Evolutionary conservation across 441 rosid genomes (phyloP).

Genomic region (Syzygium malaccense): DNA sequence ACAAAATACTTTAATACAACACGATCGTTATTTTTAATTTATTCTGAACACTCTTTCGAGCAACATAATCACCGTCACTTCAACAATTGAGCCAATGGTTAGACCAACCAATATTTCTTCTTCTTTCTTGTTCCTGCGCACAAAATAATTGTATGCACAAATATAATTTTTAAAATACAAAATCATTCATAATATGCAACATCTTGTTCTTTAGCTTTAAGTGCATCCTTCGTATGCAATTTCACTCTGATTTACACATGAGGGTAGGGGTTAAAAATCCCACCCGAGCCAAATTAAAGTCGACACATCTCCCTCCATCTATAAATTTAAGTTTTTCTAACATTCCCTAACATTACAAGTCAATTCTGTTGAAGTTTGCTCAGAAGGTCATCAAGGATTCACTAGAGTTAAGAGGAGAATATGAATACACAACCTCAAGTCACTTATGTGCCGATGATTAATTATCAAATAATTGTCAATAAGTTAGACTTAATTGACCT

Average conservation of each 20-base stretch:
- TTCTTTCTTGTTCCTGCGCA: background rate
- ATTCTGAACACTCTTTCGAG: background rate
- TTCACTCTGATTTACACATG: background rate
- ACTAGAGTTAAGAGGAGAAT: background rate
- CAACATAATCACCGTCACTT: background rate
- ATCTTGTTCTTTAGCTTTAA: background rate
- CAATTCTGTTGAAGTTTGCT: background rate
- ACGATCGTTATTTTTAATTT: background rate
- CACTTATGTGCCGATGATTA: background rate
- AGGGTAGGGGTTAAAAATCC: background rate
- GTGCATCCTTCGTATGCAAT: background rate
- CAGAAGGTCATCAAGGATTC: background rate
- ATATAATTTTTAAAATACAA: background rate
- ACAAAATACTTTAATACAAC: background rate
- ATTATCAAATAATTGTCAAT: background rate
- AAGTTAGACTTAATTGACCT: background rate
- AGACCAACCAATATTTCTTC: background rate
- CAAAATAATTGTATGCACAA: background rate
- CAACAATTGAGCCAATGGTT: background rate
- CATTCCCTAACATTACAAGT: background rate
- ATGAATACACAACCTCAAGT: background rate
- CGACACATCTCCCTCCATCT: background rate
- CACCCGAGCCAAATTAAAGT: background rate
- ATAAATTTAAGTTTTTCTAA: background rate
- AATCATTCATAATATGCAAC: background rate